Percentiles rank a stretch among this genome's conserved stretches.
phyloP scores from a whole-genome alignment of 2,329 filamentous ascomycete species.

The Dendrostoma leiphaemia region DNA sequence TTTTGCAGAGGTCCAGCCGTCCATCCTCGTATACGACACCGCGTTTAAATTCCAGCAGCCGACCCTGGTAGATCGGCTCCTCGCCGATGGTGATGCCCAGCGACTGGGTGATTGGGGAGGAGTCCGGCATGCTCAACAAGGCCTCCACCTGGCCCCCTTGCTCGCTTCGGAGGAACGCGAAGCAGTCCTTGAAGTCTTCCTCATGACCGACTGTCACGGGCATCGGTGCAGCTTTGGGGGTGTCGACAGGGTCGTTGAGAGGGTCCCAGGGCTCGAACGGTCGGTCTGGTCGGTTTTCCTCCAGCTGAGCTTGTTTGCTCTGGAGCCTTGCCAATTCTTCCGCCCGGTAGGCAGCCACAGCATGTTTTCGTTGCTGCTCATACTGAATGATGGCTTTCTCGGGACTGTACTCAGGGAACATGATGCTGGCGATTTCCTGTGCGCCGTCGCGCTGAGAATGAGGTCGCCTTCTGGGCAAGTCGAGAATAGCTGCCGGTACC shows the following conservation, averaged over 20 bases:
- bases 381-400: constrained; percentile 7
- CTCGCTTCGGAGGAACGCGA: background rate
- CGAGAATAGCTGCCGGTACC: background rate
- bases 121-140: background rate
- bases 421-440: background rate
- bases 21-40: constrained; percentile 49
- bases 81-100: constrained; percentile 18
- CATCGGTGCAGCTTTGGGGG: background rate
- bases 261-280: background rate
- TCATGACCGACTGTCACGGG: background rate
- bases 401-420: background rate
- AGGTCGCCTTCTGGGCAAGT: background rate
- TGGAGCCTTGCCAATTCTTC: background rate
- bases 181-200: constrained; percentile 1
- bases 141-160: background rate
- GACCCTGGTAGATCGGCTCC: constrained; percentile 34
- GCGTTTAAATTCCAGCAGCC: constrained; percentile 34
- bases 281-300: background rate
- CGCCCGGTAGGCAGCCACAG: background rate
- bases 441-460: background rate
- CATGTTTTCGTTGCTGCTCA: background rate
- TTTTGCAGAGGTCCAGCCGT: constrained; percentile 55
- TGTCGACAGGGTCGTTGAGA: background rate
- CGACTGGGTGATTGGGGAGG: background rate
- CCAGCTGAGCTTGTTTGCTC: background rate